Base-by-base conservation (phyloP, 2,329 filamentous ascomycete species). In the Lasiodiplodia sp. region DNA sequence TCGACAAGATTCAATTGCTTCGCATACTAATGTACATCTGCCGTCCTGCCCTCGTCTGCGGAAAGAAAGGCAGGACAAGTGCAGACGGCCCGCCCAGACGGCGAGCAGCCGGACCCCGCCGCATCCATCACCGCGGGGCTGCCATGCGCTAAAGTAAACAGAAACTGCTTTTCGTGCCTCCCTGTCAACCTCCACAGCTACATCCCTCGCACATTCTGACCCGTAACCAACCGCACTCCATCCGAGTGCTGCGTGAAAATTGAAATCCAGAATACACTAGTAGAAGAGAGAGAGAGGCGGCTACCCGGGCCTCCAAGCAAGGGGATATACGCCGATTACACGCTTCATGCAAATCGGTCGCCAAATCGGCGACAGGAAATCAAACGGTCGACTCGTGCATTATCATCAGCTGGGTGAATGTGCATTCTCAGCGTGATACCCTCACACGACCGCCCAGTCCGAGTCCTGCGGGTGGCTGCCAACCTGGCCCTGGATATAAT, bases 401-500 rank as follows among this genome's bases (percentile, higher is more conserved):
- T 23, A 34, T 63, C 28, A 49, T 44, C 57, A 56, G 55, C 31
- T 25, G 52, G 28, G 21, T 40, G 31, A 28, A 21, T 18, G n/a
- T 37, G 12, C 37, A 37, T 44, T 47, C 55, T 18, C 14, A 21
- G 25, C 14, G 3, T 11, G 4, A 25, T 55, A 16, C 52, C 56
- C 47, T 69, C 67, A 81, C 67, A 79, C 76, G 51, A 81, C 79
- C 18, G 78, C 75, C 80, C 80, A 82, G 72, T 81, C 79, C 23
- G 78, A 80, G 71, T 81, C 78, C 53, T 76, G 71, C 21, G 78
- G 76, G 70, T 81, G 77, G 70, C 52, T 65, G 51, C 64, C 63
- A 62, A 62, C 64, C 28, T 58, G 44, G 47, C 47, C 56, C 58
- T 69, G 67, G 49, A 62, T 38, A 60, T 68, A 44, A 7, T 47